These are phyloP conservation scores for Aspergillus bertholletiae DNA, from an alignment of 495 filamentous ascomycete genomes.

Conservation along the genomic window DNA sequence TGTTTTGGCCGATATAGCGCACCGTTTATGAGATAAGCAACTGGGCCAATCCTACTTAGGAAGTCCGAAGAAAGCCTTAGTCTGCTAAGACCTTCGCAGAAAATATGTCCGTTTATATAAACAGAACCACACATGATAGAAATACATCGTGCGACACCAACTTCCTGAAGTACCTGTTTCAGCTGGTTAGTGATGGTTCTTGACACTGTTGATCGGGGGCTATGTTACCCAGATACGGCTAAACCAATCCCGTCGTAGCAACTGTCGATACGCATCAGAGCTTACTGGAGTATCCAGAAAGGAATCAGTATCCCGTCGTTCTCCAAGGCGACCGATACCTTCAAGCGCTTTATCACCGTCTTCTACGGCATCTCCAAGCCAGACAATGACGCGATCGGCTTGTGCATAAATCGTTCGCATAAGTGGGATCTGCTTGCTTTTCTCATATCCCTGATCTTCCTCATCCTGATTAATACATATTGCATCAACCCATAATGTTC, in stretches of 20 bases:
- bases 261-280: not conserved
- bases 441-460: constrained; percentile 30
- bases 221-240: constrained; percentile 27
- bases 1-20: not conserved
- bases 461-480: no score
- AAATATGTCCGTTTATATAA: constrained; percentile 22
- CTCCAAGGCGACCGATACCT: constrained; percentile 7
- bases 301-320: no score
- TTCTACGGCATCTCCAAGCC: constrained; percentile 27
- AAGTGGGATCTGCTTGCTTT: constrained; percentile 19
- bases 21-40: not conserved
- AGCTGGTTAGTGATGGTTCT: not conserved
- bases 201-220: not conserved
- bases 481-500: constrained; percentile 32
- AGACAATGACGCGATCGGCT: constrained; percentile 28
- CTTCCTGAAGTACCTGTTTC: constrained; percentile 34
- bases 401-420: constrained; percentile 24
- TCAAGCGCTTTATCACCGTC: constrained; percentile 5
- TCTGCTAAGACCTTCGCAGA: not conserved
- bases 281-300: no score
- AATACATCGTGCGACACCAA: constrained; percentile 24
- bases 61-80: not conserved
- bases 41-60: not conserved
- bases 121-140: constrained; percentile 22
- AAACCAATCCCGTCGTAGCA: constrained; percentile 25